phyloP scores from a whole-genome alignment of 164 flowering plant genomes.

The Aristolochia contorta region DNA sequence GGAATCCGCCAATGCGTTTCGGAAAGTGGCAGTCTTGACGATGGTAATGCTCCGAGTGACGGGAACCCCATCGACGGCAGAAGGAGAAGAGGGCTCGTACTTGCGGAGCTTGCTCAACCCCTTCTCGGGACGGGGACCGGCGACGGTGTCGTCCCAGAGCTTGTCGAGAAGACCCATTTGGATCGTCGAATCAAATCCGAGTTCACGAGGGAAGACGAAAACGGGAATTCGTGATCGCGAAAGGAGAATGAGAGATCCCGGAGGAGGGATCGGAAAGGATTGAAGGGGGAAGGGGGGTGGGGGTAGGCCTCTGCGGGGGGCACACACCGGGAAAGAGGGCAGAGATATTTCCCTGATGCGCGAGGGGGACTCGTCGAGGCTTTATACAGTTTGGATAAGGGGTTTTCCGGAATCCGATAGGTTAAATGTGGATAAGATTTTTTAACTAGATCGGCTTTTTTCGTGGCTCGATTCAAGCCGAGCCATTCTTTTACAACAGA shows the following conservation, averaged over 20 bases:
- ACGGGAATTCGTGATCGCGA: not conserved
- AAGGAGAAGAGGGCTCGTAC: slow-evolving; percentile 21
- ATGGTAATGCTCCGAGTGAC: slow-evolving; percentile 57
- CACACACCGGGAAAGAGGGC: no score
- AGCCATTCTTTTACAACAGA: no score
- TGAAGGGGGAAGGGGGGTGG: not conserved
- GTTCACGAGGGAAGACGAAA: not conserved
- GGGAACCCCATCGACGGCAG: slow-evolving; percentile 8
- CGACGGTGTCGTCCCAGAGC: slow-evolving; percentile 95
- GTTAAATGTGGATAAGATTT: no score
- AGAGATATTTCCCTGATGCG: no score
- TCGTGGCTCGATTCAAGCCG: not conserved
- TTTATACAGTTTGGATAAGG: no score
- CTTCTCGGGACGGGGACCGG: slow-evolving; percentile 81
- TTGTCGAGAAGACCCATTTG: slow-evolving; percentile 15
- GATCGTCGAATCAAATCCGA: no score
- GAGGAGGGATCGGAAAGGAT: not conserved
- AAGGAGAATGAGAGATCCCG: not conserved
- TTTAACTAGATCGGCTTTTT: no score
- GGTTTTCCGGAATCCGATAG: no score
- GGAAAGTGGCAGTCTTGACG: slow-evolving; percentile 17
- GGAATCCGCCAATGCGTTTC: slow-evolving; percentile 19
- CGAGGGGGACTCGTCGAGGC: no score
- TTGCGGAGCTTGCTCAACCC: slow-evolving; percentile 91
- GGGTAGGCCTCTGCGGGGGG: no score